Evolutionary conservation across 805 yeast genomes (phyloP).

Genomic region (Debaryomyces tyrocola): DNA sequence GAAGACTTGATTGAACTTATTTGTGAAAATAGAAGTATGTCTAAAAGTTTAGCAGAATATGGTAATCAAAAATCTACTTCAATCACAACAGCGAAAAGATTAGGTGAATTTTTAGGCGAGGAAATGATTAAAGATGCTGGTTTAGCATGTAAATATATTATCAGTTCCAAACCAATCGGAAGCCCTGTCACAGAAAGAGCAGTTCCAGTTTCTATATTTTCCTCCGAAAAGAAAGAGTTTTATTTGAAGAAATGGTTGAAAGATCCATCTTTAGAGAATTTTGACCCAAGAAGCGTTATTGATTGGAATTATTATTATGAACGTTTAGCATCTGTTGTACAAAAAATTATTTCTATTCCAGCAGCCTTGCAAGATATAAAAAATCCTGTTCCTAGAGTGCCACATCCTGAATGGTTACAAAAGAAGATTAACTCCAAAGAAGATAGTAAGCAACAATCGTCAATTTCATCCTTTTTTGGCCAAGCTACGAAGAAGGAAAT

Average conservation of each 20-base stretch:
- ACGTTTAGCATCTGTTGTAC: conserved; percentile 88
- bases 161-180: conserved; percentile 75
- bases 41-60: conserved; percentile 85
- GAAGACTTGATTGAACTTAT: conserved; percentile 91
- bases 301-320: conserved; percentile 95
- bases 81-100: conserved; percentile 88
- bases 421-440: conserved; percentile 58
- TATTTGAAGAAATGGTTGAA: conserved; percentile 85
- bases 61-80: conserved; percentile 91
- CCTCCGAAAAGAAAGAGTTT: conserved; percentile 78
- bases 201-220: conserved; percentile 91
- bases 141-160: conserved; percentile 90
- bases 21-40: conserved; percentile 96
- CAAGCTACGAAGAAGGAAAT: conserved; percentile 43
- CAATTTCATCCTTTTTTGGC: conserved; percentile 57
- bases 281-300: conserved; percentile 84
- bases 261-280: conserved; percentile 71
- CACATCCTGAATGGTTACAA: conserved; percentile 91
- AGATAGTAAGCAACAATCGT: conserved; percentile 72
- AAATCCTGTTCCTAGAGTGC: conserved; percentile 93
- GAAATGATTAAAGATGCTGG: conserved; percentile 98
- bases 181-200: conserved; percentile 97
- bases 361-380: conserved; percentile 87
- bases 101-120: conserved; percentile 93
- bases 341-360: conserved; percentile 93